These are phyloP conservation scores for Phytopythium sindhum DNA, from an alignment of 352 stramenopile genomes.

Conservation along the genomic window DNA sequence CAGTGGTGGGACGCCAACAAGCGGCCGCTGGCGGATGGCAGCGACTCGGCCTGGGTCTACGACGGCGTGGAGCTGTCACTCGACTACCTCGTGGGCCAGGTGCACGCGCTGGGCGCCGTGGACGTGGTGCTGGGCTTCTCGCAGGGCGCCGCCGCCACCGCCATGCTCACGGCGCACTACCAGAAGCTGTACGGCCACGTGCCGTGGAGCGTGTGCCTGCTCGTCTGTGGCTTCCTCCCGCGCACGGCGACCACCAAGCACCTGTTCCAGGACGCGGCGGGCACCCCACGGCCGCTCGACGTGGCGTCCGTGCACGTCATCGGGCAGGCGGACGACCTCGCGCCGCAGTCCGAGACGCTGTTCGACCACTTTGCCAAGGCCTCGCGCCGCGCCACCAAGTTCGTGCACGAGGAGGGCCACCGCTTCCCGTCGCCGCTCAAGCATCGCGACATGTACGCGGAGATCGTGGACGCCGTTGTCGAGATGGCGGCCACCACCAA, in stretches of 20 bases:
- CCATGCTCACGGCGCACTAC: constrained; percentile 68
- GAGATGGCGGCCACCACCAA: constrained; percentile 14
- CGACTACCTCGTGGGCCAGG: constrained; percentile 41
- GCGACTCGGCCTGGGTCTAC: constrained; percentile 36
- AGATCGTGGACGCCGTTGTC: constrained; percentile 43
- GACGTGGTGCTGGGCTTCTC: constrained; percentile 77
- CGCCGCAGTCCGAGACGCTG: constrained; percentile 46
- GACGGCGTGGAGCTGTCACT: constrained; percentile 65
- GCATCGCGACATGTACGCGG: constrained; percentile 42
- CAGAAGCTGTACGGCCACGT: constrained; percentile 25
- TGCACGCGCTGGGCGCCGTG: constrained; percentile 46
- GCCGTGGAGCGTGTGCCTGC: constrained; percentile 59
- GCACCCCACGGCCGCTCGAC: constrained; percentile 29
- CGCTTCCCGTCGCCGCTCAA: constrained; percentile 58
- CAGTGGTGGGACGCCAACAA: constrained; percentile 72
- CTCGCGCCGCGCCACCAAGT: constrained; percentile 21
- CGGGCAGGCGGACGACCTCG: constrained; percentile 40
- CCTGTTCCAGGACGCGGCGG: constrained; percentile 40
- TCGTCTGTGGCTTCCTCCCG: constrained; percentile 65
- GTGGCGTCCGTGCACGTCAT: constrained; percentile 71
- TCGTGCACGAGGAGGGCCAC: constrained; percentile 79
- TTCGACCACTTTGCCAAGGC: constrained; percentile 35
- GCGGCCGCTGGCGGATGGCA: constrained; percentile 10
- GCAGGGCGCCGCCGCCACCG: constrained; percentile 53
- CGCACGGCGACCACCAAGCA: constrained; percentile 42